phyloP scores from a whole-genome alignment of 1,139 yeast genomes.

The Candida neerlandica region DNA sequence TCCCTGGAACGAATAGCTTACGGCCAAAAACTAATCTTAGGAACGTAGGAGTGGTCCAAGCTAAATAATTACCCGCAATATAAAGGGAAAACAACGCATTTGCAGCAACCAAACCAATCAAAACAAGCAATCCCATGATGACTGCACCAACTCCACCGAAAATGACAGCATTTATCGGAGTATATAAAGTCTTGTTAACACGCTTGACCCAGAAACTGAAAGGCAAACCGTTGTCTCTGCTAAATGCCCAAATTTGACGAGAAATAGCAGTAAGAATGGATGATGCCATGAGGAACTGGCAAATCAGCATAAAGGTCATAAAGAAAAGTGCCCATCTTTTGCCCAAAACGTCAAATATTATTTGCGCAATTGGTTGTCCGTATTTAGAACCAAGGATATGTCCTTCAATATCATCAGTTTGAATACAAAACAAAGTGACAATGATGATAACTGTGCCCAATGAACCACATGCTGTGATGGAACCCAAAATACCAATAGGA shows the following conservation, averaged over 20 bases:
- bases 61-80: conserved; percentile 55
- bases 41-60: conserved; percentile 18
- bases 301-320: conserved; percentile 58
- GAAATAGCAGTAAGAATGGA: conserved; percentile 38
- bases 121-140: conserved; percentile 52
- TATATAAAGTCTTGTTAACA: conserved; percentile 38
- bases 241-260: conserved; percentile 40
- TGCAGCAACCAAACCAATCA: conserved; percentile 59
- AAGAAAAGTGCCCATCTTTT: conserved; percentile 69
- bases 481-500: conserved; percentile 57
- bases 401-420: conserved; percentile 45
- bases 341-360: conserved; percentile 64
- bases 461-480: conserved; percentile 57
- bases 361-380: conserved; percentile 66
- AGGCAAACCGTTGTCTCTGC: conserved; percentile 46
- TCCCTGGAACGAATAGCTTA: conserved; percentile 57
- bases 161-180: conserved; percentile 57
- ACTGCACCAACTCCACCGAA: conserved; percentile 49
- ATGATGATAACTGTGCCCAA: conserved; percentile 61
- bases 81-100: conserved; percentile 59
- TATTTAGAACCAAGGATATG: conserved; percentile 43
- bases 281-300: conserved; percentile 68
- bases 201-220: conserved; percentile 46
- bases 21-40: conserved; percentile 45
- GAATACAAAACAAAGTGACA: conserved; percentile 56